A percentile compares a stretch with the other conserved stretches of the same genome.
phyloP scores from a whole-genome alignment of 768 basidiomycete species.

The Dacryopinax primogenitus region DNA sequence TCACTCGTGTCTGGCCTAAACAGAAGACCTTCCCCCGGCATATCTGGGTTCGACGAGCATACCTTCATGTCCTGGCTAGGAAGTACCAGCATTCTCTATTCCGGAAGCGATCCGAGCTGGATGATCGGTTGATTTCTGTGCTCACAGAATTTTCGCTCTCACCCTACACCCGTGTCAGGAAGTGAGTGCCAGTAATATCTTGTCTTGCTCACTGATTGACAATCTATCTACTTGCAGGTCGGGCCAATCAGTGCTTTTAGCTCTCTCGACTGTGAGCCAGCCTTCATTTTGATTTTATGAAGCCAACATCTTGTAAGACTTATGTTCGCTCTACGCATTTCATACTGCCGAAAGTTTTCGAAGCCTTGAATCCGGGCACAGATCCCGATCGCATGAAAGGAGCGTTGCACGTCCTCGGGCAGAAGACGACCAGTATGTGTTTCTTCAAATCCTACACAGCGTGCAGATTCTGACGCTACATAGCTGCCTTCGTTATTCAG shows the following conservation, averaged over 20 bases:
- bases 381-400: slow-evolving; percentile 26
- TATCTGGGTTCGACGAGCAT: slow-evolving; percentile 63
- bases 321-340: slow-evolving; percentile 18
- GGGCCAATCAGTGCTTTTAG: slow-evolving; percentile 52
- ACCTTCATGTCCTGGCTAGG: slow-evolving; percentile 62
- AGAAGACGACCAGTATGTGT: slow-evolving; percentile 30
- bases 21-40: slow-evolving; percentile 67
- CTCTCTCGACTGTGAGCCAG: slow-evolving; percentile 46
- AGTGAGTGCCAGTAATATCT: slow-evolving; percentile 33
- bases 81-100: slow-evolving; percentile 66
- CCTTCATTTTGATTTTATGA: too few relatives aligned
- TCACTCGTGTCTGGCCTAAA: slow-evolving; percentile 36
- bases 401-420: slow-evolving; percentile 48
- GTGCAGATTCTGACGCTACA: not conserved
- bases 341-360: slow-evolving; percentile 12
- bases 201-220: not conserved
- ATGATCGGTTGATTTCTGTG: slow-evolving; percentile 54
- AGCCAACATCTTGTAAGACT: too few relatives aligned
- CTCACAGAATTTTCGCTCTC: slow-evolving; percentile 65
- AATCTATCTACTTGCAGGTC: slow-evolving; percentile 34
- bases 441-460: not conserved
- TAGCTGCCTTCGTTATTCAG: not conserved
- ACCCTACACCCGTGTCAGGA: slow-evolving; percentile 62
- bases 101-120: slow-evolving; percentile 58
- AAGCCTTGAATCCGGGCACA: slow-evolving; percentile 20